A percentile compares a stretch with the other conserved stretches of the same genome.
Evolutionary conservation across 164 flowering plant genomes (phyloP).

Genomic region (Piper longum): DNA sequence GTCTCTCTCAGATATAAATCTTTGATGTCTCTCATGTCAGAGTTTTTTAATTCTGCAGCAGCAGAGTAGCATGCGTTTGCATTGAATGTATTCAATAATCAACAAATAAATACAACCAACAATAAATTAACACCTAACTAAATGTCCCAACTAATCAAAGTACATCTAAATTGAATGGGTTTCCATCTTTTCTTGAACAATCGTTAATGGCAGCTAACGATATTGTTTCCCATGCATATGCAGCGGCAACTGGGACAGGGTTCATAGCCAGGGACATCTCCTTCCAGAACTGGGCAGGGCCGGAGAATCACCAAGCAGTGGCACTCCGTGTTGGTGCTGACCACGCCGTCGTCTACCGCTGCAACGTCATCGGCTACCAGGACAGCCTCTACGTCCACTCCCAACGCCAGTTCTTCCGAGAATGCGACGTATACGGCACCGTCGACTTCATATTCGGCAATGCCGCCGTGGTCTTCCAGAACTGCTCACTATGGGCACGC

Average conservation of each 20-base stretch:
- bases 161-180: too few relatives aligned
- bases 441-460: slow-evolving; percentile 88
- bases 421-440: slow-evolving; percentile 64
- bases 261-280: slow-evolving; percentile 71
- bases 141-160: too few relatives aligned
- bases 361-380: slow-evolving; percentile 68
- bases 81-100: too few relatives aligned
- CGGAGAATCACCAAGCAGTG: slow-evolving; percentile 72
- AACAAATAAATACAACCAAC: too few relatives aligned
- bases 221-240: too few relatives aligned
- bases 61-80: too few relatives aligned
- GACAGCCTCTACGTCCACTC: slow-evolving; percentile 79
- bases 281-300: slow-evolving; percentile 66
- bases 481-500: slow-evolving; percentile 50
- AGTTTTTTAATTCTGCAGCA: too few relatives aligned
- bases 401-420: slow-evolving; percentile 65
- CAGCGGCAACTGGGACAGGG: slow-evolving; percentile 73
- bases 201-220: too few relatives aligned
- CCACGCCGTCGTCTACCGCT: slow-evolving; percentile 61
- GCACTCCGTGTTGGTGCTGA: slow-evolving; percentile 77
- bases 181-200: too few relatives aligned
- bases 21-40: too few relatives aligned
- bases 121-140: too few relatives aligned
- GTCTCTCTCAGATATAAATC: too few relatives aligned
- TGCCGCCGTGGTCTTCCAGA: slow-evolving; percentile 71